A percentile compares a stretch with the other conserved stretches of the same genome.
Conservation (phyloP, 768 basidiomycete genomes). For the Pleurotus tuber-regium region DNA sequence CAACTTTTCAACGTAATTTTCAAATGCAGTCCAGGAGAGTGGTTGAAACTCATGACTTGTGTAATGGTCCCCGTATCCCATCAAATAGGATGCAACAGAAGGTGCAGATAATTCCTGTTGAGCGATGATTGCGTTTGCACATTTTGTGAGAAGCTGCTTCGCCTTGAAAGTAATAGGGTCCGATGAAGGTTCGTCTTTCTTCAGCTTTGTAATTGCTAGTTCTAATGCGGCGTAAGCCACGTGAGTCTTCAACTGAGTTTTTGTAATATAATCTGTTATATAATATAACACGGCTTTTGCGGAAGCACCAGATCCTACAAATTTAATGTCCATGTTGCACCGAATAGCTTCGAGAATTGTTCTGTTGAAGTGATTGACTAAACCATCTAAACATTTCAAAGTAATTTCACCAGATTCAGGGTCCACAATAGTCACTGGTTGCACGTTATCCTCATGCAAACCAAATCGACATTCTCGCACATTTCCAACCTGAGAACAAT, state of each 20-base stretch:
- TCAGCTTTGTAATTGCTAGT: slow-evolving; percentile 28
- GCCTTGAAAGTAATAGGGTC: slow-evolving; percentile 17
- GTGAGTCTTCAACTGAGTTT: slow-evolving; percentile 38
- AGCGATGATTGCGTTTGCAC: slow-evolving; percentile 33
- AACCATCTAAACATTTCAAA: slow-evolving; percentile 31
- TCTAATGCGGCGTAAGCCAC: slow-evolving; percentile 38
- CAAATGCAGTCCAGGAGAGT: slow-evolving; percentile 34
- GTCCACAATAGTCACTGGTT: slow-evolving; percentile 21
- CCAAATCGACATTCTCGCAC: slow-evolving; percentile 27
- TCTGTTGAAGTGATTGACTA: slow-evolving; percentile 42
- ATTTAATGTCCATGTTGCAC: slow-evolving; percentile 50
- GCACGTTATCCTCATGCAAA: slow-evolving; percentile 20
- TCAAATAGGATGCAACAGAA: slow-evolving; percentile 32
- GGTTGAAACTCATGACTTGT: slow-evolving; percentile 32
- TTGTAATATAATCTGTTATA: slow-evolving; percentile 49
- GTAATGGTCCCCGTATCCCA: slow-evolving; percentile 33
- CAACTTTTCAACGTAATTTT: slow-evolving; percentile 25
- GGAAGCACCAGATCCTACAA: slow-evolving; percentile 35
- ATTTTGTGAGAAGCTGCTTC: slow-evolving; percentile 34
- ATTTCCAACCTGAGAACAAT: slow-evolving; percentile 24
- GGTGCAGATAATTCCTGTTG: slow-evolving; percentile 38
- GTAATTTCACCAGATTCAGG: slow-evolving; percentile 27
- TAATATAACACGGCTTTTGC: slow-evolving; percentile 45
- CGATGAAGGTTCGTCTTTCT: slow-evolving; percentile 16
- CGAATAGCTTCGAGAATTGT: slow-evolving; percentile 33